Evolutionary conservation across 1,284 basidiomycete genomes (phyloP).

Genomic region (Cutaneotrichosporon sp.): DNA sequence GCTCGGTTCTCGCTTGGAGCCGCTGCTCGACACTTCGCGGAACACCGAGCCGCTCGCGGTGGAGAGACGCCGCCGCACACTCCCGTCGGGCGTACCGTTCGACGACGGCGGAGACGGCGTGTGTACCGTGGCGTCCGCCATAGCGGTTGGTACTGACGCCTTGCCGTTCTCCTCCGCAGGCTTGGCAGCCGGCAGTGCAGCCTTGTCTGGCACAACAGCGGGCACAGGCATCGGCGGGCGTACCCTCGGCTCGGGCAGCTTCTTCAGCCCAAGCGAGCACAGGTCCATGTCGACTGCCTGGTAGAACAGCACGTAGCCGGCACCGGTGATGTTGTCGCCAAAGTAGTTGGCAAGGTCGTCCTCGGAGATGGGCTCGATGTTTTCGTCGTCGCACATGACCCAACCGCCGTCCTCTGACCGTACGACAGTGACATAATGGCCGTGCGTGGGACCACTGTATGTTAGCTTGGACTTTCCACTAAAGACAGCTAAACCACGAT

Average conservation of each 20-base stretch:
- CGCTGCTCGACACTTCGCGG: no score
- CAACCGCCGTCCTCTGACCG: slow-evolving; percentile 70
- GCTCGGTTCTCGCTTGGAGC: no score
- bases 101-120: background rate
- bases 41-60: no score
- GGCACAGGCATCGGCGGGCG: slow-evolving; percentile 6
- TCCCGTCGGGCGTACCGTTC: slow-evolving; percentile 2
- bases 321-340: slow-evolving; percentile 80
- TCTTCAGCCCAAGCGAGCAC: slow-evolving; percentile 56
- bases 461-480: background rate
- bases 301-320: slow-evolving; percentile 96
- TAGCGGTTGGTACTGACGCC: no score
- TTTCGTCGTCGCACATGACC: slow-evolving; percentile 95
- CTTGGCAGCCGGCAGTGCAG: background rate
- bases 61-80: background rate
- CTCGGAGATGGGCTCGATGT: slow-evolving; percentile 80
- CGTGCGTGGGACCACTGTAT: slow-evolving; percentile 83
- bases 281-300: slow-evolving; percentile 83
- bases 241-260: slow-evolving; percentile 10
- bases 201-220: slow-evolving; percentile 2
- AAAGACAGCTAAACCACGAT: background rate
- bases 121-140: no score
- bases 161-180: background rate
- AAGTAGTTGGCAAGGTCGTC: slow-evolving; percentile 88
- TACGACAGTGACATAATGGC: slow-evolving; percentile 94